Conservation (phyloP, 2,329 filamentous ascomycete species). For the Fusarium oligoseptatum region DNA sequence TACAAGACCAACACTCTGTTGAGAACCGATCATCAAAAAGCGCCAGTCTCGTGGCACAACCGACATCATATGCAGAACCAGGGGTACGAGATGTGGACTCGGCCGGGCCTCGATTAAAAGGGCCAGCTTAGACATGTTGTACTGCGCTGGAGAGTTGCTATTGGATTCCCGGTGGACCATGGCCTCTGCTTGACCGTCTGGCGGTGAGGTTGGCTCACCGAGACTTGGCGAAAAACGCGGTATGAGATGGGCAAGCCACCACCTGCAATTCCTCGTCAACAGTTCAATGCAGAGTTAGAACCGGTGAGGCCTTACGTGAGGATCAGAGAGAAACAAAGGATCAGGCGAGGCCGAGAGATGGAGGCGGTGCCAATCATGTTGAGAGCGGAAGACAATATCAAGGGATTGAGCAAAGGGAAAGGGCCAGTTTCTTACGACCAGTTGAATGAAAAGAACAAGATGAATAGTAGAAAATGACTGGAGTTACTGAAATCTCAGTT, state of each 20-base stretch:
- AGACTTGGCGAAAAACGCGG: conserved; percentile 60
- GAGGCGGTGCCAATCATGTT: background rate
- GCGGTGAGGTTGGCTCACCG: conserved; percentile 52
- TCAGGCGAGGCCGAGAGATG: background rate
- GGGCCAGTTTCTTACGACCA: background rate
- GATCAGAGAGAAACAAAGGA: background rate
- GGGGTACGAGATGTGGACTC: conserved; percentile 62
- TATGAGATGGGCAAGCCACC: conserved; percentile 61
- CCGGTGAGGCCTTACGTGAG: background rate
- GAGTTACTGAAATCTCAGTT: background rate
- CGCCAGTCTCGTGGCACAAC: conserved; percentile 68
- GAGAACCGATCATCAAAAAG: conserved; percentile 66
- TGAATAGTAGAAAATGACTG: background rate
- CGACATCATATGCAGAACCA: conserved; percentile 65
- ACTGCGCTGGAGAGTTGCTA: conserved; percentile 52
- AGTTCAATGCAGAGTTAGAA: background rate
- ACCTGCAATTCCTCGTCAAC: conserved; percentile 50
- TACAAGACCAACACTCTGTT: conserved; percentile 61
- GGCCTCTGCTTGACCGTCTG: conserved; percentile 48
- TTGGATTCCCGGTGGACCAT: conserved; percentile 33
- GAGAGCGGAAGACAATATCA: background rate
- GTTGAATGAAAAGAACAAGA: no score
- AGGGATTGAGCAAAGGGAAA: background rate
- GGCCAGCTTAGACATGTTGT: conserved; percentile 65
- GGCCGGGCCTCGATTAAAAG: conserved; percentile 65